Evolutionary conservation across 257 asterid genomes (phyloP), one percentile per base, ranked within the genome.

Genomic region (Cordia subcordata): DNA sequence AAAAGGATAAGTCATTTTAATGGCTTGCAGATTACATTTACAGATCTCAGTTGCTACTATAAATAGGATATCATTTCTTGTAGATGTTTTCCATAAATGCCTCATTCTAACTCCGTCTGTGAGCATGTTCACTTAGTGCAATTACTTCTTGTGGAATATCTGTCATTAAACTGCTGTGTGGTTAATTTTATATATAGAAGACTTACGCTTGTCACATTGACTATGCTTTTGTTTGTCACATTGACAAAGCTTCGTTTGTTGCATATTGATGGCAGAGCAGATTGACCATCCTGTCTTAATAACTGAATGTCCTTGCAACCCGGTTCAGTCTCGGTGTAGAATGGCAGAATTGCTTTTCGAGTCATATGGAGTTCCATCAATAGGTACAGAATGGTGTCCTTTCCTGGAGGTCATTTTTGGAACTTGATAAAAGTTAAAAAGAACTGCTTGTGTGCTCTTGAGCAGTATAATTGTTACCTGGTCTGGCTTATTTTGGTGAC

Each of bases 291-390:
- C 99, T 68, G 76, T 92, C 72, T 75, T 92, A 83, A 88, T 88
- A 69, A 92, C 97, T 55, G 99, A 92, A 75, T 92, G 99, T 72
- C 80, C 86, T 60, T 88, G 96, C 84, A 92, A 92, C 71, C 99
- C 99, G 14, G 76, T 86, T 55, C 99, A 92, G 60, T 88, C 97
- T 70, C 99, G 99, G 40, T 76, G 94, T 68, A 86, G 88, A 80
- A 88, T 92, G 97, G 96, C 97, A 5, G 99, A 92, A 74, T 94
- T 92, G 58, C 96, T 92, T 62, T 92, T 92, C 55, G 99, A 92
- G 82, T 70, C 99, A 32, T 92, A 92, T 74, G 99, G 96, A 76
- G 96, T 88, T 67, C 94, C 99, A 46, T 86, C 99, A 68, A 71
- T 92, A 75, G 99, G 99, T 92, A 70, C 50, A 62, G 13, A 8